A percentile compares a stretch with the other conserved stretches of the same genome.
Evolutionary conservation across 768 basidiomycete species (phyloP).

Genomic region (Suillus plorans): DNA sequence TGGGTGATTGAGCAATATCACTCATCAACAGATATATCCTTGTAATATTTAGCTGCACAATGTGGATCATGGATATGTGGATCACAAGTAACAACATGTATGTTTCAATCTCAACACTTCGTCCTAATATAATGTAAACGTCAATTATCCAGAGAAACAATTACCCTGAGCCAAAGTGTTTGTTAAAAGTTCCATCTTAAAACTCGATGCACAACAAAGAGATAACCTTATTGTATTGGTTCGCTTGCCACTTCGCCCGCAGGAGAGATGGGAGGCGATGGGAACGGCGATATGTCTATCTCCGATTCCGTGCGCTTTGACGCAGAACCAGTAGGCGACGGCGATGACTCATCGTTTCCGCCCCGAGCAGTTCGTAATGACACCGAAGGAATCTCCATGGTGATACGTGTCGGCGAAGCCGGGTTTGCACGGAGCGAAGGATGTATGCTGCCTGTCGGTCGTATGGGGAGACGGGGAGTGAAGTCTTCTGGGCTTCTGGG

Average conservation of each 20-base stretch:
- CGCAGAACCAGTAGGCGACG: constrained; percentile 7
- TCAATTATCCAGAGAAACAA: neutral
- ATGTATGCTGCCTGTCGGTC: constrained; percentile 75
- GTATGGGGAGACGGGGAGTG: constrained; percentile 64
- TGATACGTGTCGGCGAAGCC: constrained; percentile 47
- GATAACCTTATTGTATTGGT: neutral
- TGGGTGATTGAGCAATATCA: constrained; percentile 31
- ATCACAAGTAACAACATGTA: constrained; percentile 7
- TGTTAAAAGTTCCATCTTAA: neutral
- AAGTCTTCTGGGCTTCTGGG: constrained; percentile 58
- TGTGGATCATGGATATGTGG: neutral
- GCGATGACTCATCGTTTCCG: constrained; percentile 24
- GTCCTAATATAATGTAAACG: neutral
- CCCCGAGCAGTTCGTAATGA: constrained; percentile 22
- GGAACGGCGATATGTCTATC: constrained; percentile 14
- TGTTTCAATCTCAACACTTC: neutral
- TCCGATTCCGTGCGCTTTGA: constrained; percentile 10
- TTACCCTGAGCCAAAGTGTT: neutral
- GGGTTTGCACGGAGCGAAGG: constrained; percentile 64
- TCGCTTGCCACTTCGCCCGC: neutral
- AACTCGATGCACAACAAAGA: neutral
- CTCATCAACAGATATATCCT: constrained; percentile 22
- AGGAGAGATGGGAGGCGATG: constrained; percentile 15
- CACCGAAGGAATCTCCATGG: constrained; percentile 30
- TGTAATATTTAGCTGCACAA: constrained; percentile 5